Evolutionary conservation across 75 land plant genomes (phyloP), one percentile per base, ranked within the genome.

Genomic region (Cunninghamia lanceolata): DNA sequence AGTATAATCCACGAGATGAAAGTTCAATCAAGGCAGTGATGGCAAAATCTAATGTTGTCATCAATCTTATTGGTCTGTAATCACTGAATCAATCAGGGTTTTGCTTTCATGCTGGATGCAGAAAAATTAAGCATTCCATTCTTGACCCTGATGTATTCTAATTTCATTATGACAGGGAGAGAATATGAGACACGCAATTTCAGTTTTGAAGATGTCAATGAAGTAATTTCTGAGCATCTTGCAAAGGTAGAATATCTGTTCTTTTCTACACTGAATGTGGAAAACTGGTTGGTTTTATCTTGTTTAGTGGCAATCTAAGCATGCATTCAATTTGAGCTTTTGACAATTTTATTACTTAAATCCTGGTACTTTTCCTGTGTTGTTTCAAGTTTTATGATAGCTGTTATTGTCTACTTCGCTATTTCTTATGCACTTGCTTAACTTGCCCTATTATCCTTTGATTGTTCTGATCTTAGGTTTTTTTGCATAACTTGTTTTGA

Each of bases 151-250:
- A 74, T 9, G 9, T 39, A 9, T 42, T 36, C 34, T 39, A 25
- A 25, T 80, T 47, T 39, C 14, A 80, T 80, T 39, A 34, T 85
- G 50, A 76, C 91, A 98, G 99, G 99, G 75, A 95, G 94, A 86
- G 99, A 98, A 43, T 97, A 93, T 86, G 99, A 94, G 89, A 96
- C 99, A 42, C 95, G 99, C 80, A 98, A 98, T 85, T 98, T 86
- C 83, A 93, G 94, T 86, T 95, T 94, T 92, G 99, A 98, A 85
- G 97, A 96, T 85, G 99, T 98, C 40, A 93, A 98, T 86, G 89
- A 90, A 86, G 90, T 56, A 14, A 94, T 95, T 87, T 91, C 99
- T 34, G 95, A 93, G 83, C 96, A 90, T 59, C 88, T 98, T 86
- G 97, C 99, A 46, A 45, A 86, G 95, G 99, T 98, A 92, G 17